phyloP scores from a whole-genome alignment of 371 early-diverging fungal species.

The Dichotomocladium elegans region DNA sequence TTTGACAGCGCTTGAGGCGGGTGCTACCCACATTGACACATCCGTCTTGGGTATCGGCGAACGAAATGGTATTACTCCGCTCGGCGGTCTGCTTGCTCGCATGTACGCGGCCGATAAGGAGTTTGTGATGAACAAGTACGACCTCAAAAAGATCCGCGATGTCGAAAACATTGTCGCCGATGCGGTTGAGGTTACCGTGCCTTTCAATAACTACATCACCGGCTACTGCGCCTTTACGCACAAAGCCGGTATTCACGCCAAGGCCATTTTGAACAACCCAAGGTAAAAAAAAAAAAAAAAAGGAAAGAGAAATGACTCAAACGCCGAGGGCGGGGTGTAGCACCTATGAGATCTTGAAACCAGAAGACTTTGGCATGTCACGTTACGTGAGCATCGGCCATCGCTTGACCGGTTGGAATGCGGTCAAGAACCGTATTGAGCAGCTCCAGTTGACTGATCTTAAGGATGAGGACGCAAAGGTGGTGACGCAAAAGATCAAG shows the following conservation, averaged over 20 bases:
- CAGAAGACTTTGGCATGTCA: conserved; percentile 95
- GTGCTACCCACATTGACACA: conserved; percentile 95
- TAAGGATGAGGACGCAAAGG: conserved; percentile 86
- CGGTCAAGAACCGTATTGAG: conserved; percentile 92
- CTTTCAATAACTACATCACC: conserved; percentile 97
- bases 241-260: conserved; percentile 97
- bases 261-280: conserved; percentile 96
- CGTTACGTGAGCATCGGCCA: conserved; percentile 93
- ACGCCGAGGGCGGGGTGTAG: background rate
- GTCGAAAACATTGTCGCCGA: conserved; percentile 93
- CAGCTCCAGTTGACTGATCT: conserved; percentile 71
- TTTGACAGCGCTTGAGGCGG: conserved; percentile 78
- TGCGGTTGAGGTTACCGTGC: conserved; percentile 88
- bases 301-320: background rate
- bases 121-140: conserved; percentile 86
- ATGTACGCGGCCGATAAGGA: conserved; percentile 91
- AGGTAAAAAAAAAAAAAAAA: conserved; percentile 14
- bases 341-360: conserved; percentile 93
- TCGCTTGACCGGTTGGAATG: conserved; percentile 96
- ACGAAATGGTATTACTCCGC: conserved; percentile 93
- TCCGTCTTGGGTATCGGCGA: conserved; percentile 95
- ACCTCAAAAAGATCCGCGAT: conserved; percentile 83
- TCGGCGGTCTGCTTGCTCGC: conserved; percentile 88
- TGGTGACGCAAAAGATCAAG: conserved; percentile 90
- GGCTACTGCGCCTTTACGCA: conserved; percentile 96